Evolutionary conservation across 768 basidiomycete species (phyloP).

Genomic region (Mycena capillaripes): DNA sequence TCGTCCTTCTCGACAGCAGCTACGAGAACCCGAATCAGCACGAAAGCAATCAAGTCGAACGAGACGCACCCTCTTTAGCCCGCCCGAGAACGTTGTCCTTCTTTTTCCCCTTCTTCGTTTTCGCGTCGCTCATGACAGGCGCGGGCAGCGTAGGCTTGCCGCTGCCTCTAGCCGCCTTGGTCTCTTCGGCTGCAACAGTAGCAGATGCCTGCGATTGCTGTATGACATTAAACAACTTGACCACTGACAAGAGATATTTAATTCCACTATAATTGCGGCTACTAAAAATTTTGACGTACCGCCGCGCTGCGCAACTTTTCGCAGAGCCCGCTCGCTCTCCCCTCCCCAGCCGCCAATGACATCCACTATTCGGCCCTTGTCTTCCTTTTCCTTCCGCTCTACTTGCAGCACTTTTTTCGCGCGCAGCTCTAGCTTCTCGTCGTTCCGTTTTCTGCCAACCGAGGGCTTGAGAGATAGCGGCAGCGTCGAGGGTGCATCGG

Average conservation of each 20-base stretch:
- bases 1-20: slow-evolving; percentile 76
- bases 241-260: slow-evolving; percentile 59
- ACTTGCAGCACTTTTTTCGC: slow-evolving; percentile 80
- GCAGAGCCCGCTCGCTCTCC: slow-evolving; percentile 80
- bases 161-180: slow-evolving; percentile 74
- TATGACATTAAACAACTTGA: slow-evolving; percentile 90
- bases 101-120: slow-evolving; percentile 57
- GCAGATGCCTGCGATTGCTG: slow-evolving; percentile 82
- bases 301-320: slow-evolving; percentile 89
- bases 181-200: slow-evolving; percentile 64
- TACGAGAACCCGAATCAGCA: slow-evolving; percentile 42
- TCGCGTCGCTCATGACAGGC: slow-evolving; percentile 63
- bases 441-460: slow-evolving; percentile 74
- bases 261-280: not conserved
- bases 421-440: slow-evolving; percentile 80
- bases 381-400: slow-evolving; percentile 82
- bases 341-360: slow-evolving; percentile 93
- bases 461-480: slow-evolving; percentile 88
- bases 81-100: slow-evolving; percentile 68
- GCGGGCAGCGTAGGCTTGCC: slow-evolving; percentile 83
- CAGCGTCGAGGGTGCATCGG: slow-evolving; percentile 75
- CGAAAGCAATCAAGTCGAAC: slow-evolving; percentile 20
- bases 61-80: slow-evolving; percentile 70
- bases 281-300: slow-evolving; percentile 60
- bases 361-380: slow-evolving; percentile 74